A percentile compares a stretch with the other conserved stretches of the same genome.
These are phyloP conservation scores for Eimeria falciformis DNA, from an alignment of 169 alveolate species.

Conservation along the genomic window DNA sequence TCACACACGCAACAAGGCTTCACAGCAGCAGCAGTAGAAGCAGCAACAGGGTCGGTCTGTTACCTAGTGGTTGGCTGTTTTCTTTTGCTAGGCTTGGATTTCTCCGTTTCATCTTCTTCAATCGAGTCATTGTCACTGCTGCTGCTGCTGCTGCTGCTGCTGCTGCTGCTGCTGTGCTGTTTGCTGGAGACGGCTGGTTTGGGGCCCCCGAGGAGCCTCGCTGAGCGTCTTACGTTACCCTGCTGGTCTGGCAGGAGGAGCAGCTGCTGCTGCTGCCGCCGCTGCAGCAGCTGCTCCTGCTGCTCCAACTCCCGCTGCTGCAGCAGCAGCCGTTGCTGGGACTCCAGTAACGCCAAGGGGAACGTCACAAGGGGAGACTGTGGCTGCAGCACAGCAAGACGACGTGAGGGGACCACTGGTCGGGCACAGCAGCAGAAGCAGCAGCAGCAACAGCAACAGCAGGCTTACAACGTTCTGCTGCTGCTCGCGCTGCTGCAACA, in stretches of 20 bases:
- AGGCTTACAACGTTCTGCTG: constrained; percentile 14
- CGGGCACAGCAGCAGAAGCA: no score
- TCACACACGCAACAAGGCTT: background rate
- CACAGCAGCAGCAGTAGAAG: background rate
- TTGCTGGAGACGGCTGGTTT: background rate
- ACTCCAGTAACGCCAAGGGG: constrained; percentile 43
- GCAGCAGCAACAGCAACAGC: background rate
- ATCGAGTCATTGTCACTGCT: constrained; percentile 26
- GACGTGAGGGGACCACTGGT: no score
- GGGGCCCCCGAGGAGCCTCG: background rate
- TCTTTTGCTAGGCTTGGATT: background rate
- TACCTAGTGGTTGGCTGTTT: background rate
- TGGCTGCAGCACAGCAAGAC: constrained; percentile 32
- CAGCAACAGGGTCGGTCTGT: background rate
- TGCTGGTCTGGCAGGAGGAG: no score
- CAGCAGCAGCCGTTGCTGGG: constrained; percentile 62
- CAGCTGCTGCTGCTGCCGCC: constrained; percentile 54
- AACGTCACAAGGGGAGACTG: constrained; percentile 33
- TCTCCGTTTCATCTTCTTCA: constrained; percentile 5
- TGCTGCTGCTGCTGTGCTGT: background rate
- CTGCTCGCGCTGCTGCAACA: constrained; percentile 60
- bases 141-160: constrained; percentile 64
- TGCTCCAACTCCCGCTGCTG: constrained; percentile 58
- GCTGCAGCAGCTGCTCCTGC: constrained; percentile 50
- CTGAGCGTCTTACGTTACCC: constrained; percentile 22